These are phyloP conservation scores for Ustilago nuda DNA, from an alignment of 1,284 basidiomycete species.

Conservation along the genomic window DNA sequence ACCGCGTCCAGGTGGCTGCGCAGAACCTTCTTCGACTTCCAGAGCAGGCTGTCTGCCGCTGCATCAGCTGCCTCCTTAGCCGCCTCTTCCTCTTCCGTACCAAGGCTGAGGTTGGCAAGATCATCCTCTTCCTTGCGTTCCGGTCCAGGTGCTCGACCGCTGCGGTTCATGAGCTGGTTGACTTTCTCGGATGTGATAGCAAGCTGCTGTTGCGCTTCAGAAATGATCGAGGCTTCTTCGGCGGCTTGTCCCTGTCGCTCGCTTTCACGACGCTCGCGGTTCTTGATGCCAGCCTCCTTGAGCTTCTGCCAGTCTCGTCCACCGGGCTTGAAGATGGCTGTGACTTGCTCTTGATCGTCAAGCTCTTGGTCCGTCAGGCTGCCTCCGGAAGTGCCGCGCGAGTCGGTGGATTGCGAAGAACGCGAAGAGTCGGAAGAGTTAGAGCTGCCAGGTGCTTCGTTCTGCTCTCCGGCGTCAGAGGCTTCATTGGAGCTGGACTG, in stretches of 20 bases:
- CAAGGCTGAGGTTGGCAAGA: constrained; percentile 55
- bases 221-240: constrained; percentile 40
- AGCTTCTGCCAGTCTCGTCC: constrained; percentile 60
- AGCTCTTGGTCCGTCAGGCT: constrained; percentile 43
- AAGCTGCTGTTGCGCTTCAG: constrained; percentile 49
- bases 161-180: constrained; percentile 55
- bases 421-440: constrained; percentile 44
- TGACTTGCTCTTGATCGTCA: constrained; percentile 58
- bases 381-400: constrained; percentile 27
- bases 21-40: constrained; percentile 63
- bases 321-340: constrained; percentile 58
- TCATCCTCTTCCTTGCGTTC: constrained; percentile 56
- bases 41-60: constrained; percentile 58
- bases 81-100: constrained; percentile 40
- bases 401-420: constrained; percentile 40
- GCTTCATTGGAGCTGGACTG: constrained; percentile 7
- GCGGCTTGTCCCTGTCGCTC: constrained; percentile 24
- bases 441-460: constrained; percentile 37
- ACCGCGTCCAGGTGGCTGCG: constrained; percentile 91
- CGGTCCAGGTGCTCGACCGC: constrained; percentile 26
- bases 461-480: constrained; percentile 18
- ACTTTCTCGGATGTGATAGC: constrained; percentile 56
- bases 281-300: constrained; percentile 52
- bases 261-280: constrained; percentile 52
- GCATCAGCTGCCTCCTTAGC: constrained; percentile 44